phyloP scores from a whole-genome alignment of 345 rosid genomes.

The Lepidium aucheri region DNA sequence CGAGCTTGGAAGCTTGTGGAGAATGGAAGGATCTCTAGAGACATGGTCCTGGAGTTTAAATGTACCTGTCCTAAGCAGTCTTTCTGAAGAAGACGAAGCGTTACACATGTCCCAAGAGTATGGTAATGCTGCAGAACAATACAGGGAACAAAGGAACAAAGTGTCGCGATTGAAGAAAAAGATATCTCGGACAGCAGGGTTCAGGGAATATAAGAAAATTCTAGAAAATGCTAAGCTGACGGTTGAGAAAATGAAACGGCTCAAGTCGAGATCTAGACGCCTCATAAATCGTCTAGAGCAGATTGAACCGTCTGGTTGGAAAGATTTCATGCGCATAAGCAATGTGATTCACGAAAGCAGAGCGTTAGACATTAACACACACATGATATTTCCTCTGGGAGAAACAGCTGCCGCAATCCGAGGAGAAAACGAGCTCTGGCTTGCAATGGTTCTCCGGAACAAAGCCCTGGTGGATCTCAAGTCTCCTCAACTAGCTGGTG shows the following conservation, averaged over 20 bases:
- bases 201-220: constrained; percentile 76
- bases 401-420: constrained; percentile 94
- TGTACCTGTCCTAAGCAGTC: constrained; percentile 85
- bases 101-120: constrained; percentile 52
- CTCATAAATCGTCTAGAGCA: constrained; percentile 59
- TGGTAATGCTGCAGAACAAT: constrained; percentile 47
- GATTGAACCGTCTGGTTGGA: constrained; percentile 97
- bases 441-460: constrained; percentile 76
- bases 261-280: constrained; percentile 62
- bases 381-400: constrained; percentile 71
- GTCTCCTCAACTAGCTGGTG: constrained; percentile 84
- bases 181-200: constrained; percentile 75
- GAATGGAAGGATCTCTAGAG: constrained; percentile 78
- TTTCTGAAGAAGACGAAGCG: constrained; percentile 62
- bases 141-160: constrained; percentile 62
- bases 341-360: constrained; percentile 78
- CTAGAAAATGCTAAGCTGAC: constrained; percentile 52
- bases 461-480: constrained; percentile 56
- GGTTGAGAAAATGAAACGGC: constrained; percentile 66
- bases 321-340: constrained; percentile 80
- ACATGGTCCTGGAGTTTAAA: constrained; percentile 98
- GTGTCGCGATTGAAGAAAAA: constrained; percentile 80
- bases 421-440: constrained; percentile 97
- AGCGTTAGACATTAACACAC: constrained; percentile 76
- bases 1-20: constrained; percentile 76